A percentile compares a stretch with the other conserved stretches of the same genome.
Evolutionary conservation across 2,329 filamentous ascomycete genomes (phyloP).

Genomic region (Pseudocercospora musae): DNA sequence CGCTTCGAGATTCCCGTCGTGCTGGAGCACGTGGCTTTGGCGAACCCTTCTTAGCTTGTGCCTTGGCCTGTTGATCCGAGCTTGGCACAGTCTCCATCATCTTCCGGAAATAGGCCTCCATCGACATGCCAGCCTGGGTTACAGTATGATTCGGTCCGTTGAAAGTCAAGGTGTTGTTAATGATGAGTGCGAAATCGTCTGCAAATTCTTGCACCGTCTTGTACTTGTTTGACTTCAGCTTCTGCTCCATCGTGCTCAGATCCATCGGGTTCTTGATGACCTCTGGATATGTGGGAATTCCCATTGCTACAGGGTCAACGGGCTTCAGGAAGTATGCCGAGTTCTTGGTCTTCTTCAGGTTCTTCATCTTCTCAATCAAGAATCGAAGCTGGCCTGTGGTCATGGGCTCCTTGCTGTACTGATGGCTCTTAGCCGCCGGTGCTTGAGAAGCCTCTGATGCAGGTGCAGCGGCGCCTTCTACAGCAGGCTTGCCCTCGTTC

Average conservation of each 20-base stretch:
- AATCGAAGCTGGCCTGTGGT: constrained; percentile 60
- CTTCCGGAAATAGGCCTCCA: constrained; percentile 58
- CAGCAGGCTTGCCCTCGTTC: constrained; percentile 1
- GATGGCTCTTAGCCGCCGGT: constrained; percentile 16
- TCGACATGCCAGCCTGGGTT: constrained; percentile 62
- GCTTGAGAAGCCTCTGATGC: constrained; percentile 11
- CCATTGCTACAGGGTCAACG: constrained; percentile 72
- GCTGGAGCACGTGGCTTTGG: constrained; percentile 27
- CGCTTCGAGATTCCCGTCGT: constrained; percentile 34
- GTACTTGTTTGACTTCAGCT: constrained; percentile 70
- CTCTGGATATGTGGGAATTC: constrained; percentile 69
- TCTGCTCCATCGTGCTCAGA: constrained; percentile 75
- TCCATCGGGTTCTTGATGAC: constrained; percentile 80
- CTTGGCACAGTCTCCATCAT: constrained; percentile 60
- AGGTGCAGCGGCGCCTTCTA: constrained; percentile 6
- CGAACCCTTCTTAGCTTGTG: constrained; percentile 38
- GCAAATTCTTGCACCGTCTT: constrained; percentile 67
- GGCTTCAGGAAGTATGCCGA: constrained; percentile 73
- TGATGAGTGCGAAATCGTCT: constrained; percentile 71
- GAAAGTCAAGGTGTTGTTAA: constrained; percentile 75
- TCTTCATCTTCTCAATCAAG: constrained; percentile 63
- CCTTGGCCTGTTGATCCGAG: constrained; percentile 50
- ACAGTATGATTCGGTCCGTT: constrained; percentile 77
- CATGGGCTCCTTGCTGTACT: constrained; percentile 47
- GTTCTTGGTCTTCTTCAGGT: constrained; percentile 81